Evolutionary conservation across 2,329 filamentous ascomycete species (phyloP).

Genomic region (Simplicillium sp.): DNA sequence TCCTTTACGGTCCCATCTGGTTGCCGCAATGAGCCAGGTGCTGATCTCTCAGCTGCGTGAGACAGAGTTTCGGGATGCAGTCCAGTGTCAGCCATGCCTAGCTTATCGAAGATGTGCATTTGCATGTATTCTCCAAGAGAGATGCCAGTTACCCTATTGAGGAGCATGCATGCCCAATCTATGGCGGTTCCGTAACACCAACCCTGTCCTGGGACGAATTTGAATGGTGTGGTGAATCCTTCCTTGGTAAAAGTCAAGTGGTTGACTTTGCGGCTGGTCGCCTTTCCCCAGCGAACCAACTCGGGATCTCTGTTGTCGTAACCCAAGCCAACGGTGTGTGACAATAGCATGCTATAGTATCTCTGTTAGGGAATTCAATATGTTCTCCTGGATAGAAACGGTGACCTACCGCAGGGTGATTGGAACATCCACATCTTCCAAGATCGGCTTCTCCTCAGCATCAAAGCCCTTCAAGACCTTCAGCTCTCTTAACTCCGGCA

Average conservation of each 20-base stretch:
- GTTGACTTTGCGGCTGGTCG: constrained; percentile 20
- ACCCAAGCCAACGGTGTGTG: constrained; percentile 37
- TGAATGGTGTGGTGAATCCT: constrained; percentile 31
- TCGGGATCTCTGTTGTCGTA: constrained; percentile 32
- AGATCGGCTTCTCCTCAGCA: constrained; percentile 21
- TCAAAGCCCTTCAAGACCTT: constrained; percentile 28
- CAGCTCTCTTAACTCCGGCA: constrained; percentile 23
- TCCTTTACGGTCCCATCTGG: constrained; percentile 15
- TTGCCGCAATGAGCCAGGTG: constrained; percentile 12
- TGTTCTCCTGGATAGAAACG: too few species aligned
- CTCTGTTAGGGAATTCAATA: neutral
- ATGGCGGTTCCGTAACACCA: constrained; percentile 38
- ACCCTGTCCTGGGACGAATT: constrained; percentile 32
- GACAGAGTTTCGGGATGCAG: constrained; percentile 23
- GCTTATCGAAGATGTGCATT: constrained; percentile 23
- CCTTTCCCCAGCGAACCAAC: constrained; percentile 27
- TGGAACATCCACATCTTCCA: constrained; percentile 23
- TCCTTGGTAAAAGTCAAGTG: constrained; percentile 22
- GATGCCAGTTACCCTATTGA: constrained; percentile 29
- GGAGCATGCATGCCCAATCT: constrained; percentile 37
- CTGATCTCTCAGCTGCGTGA: constrained; percentile 13
- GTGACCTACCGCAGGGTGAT: constrained; percentile 26
- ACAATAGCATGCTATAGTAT: constrained; percentile 28
- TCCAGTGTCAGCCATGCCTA: constrained; percentile 24
- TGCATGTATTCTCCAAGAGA: constrained; percentile 27